A percentile compares a stretch with the other conserved stretches of the same genome.
Evolutionary conservation across 345 rosid species (phyloP).

Genomic region (Populus tremula): DNA sequence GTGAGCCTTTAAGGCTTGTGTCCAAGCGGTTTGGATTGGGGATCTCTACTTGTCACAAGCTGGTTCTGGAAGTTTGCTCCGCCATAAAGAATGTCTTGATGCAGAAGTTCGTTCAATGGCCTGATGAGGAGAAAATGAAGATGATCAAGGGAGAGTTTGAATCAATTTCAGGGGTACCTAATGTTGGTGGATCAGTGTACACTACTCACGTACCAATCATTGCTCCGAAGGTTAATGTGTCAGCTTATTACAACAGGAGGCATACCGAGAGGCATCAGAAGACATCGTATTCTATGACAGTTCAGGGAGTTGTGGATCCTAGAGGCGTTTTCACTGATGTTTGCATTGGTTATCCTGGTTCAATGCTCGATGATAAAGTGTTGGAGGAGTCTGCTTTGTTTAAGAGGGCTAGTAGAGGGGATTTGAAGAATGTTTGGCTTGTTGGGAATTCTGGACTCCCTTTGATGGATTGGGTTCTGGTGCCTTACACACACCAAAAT

Average conservation of each 20-base stretch:
- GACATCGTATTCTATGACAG: slow-evolving; percentile 74
- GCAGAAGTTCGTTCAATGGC: slow-evolving; percentile 73
- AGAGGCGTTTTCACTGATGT: slow-evolving; percentile 70
- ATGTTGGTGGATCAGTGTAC: slow-evolving; percentile 77
- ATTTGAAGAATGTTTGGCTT: slow-evolving; percentile 55
- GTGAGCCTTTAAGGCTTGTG: slow-evolving; percentile 76
- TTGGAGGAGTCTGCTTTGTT: slow-evolving; percentile 63
- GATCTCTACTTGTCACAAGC: slow-evolving; percentile 83
- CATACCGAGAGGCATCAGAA: slow-evolving; percentile 85
- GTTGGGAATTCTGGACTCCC: slow-evolving; percentile 66
- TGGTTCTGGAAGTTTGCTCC: slow-evolving; percentile 72
- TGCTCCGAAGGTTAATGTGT: slow-evolving; percentile 69
- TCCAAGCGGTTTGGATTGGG: slow-evolving; percentile 83
- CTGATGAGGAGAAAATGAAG: slow-evolving; percentile 42
- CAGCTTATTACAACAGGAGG: slow-evolving; percentile 69
- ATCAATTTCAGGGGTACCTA: slow-evolving; percentile 47
- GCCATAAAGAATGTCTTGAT: slow-evolving; percentile 65
- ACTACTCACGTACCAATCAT: slow-evolving; percentile 79
- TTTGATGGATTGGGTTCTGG: slow-evolving; percentile 69
- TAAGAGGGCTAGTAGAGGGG: slow-evolving; percentile 55
- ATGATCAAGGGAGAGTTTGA: slow-evolving; percentile 45
- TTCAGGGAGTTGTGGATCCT: slow-evolving; percentile 75
- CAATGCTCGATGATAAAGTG: slow-evolving; percentile 70
- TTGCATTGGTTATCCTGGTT: slow-evolving; percentile 84
- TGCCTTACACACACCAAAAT: slow-evolving; percentile 65